phyloP scores from a whole-genome alignment of 306 rosid genomes.

The Erythrophleum fordii region DNA sequence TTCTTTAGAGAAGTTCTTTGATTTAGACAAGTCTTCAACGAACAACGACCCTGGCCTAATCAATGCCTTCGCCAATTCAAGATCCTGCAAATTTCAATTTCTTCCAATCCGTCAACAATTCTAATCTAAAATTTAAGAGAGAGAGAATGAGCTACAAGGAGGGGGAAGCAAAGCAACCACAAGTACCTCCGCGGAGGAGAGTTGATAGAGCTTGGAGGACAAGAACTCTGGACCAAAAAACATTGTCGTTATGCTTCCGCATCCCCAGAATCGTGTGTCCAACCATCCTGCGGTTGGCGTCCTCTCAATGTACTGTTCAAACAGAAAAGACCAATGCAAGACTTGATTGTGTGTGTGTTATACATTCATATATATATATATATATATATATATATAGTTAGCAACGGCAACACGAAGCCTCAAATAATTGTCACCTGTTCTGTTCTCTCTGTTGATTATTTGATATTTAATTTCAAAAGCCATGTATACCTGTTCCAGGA shows the following conservation, averaged over 20 bases:
- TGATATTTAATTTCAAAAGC: neutral
- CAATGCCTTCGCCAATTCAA: slow-evolving; percentile 49
- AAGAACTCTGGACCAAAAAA: slow-evolving; percentile 51
- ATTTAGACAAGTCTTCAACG: slow-evolving; percentile 46
- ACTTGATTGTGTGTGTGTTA: neutral
- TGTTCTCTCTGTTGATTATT: neutral
- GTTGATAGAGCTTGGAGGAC: slow-evolving; percentile 57
- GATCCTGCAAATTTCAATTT: slow-evolving; percentile 46
- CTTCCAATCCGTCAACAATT: neutral
- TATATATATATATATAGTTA: too few relatives aligned
- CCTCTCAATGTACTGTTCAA: slow-evolving; percentile 28
- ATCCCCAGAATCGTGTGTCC: slow-evolving; percentile 41
- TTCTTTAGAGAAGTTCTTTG: slow-evolving; percentile 43
- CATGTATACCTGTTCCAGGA: slow-evolving; percentile 63
- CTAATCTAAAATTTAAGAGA: neutral
- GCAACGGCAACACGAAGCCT: too few relatives aligned
- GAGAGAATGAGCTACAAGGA: too few relatives aligned
- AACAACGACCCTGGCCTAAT: slow-evolving; percentile 54
- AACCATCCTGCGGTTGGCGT: slow-evolving; percentile 39
- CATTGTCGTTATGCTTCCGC: slow-evolving; percentile 41
- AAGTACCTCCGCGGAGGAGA: slow-evolving; percentile 62
- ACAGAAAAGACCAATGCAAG: neutral
- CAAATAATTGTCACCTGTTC: too few relatives aligned
- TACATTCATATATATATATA: too few relatives aligned
- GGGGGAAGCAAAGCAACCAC: too few relatives aligned